Evolutionary conservation across 768 basidiomycete species (phyloP).

Genomic region (Leucocoprinus birnbaumii): DNA sequence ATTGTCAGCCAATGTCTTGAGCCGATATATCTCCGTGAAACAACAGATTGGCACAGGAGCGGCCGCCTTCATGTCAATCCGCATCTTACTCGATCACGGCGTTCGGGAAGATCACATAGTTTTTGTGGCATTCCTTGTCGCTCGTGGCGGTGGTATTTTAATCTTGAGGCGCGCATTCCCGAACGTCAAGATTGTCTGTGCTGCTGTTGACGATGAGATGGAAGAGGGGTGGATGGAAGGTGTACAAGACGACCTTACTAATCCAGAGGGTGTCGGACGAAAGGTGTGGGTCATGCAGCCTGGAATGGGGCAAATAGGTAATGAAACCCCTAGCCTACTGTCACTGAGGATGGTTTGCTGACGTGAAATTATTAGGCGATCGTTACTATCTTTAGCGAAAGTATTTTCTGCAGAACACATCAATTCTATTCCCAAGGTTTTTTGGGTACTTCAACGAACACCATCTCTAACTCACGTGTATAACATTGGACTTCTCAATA

Average conservation of each 20-base stretch:
- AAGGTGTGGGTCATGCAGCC: constrained; percentile 85
- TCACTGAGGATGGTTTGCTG: not conserved
- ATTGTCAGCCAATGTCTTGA: not conserved
- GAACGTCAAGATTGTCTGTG: constrained; percentile 77
- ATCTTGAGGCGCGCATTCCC: constrained; percentile 85
- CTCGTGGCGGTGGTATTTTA: constrained; percentile 74
- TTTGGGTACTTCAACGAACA: not conserved
- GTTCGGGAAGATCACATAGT: constrained; percentile 81
- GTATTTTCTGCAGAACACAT: not conserved
- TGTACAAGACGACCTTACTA: constrained; percentile 44
- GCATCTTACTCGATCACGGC: constrained; percentile 91
- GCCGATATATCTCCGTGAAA: not conserved
- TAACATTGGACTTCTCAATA: not conserved
- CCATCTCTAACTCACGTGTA: not conserved
- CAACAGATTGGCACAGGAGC: constrained; percentile 89
- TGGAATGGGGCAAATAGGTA: constrained; percentile 88
- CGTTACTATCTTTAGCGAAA: constrained; percentile 35
- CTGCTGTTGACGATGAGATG: constrained; percentile 77
- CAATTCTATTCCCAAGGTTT: not conserved
- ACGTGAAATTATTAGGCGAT: constrained; percentile 25
- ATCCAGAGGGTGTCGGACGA: constrained; percentile 46
- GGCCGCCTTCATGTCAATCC: constrained; percentile 92
- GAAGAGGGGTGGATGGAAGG: constrained; percentile 71
- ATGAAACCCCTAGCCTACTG: constrained; percentile 18
- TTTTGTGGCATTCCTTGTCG: constrained; percentile 87